A percentile compares a stretch with the other conserved stretches of the same genome.
Conservation (phyloP, 1,284 basidiomycete genomes). For the Sparassis latifolia region DNA sequence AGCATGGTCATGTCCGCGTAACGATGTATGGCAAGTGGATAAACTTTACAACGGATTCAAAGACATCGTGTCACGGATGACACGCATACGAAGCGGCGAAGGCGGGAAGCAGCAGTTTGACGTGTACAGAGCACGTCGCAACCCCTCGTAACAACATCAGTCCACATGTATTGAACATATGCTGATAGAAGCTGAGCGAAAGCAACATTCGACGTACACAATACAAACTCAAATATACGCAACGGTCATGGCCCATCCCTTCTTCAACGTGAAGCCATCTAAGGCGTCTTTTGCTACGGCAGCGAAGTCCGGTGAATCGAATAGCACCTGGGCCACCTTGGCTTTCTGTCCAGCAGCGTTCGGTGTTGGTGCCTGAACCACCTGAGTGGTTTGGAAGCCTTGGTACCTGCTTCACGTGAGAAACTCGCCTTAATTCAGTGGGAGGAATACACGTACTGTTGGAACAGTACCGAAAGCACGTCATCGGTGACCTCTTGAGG, state of each 20-base stretch:
- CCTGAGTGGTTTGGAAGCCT: conserved; percentile 67
- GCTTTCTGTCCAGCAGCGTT: conserved; percentile 52
- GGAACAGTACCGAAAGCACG: conserved; percentile 77
- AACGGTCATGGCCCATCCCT: conserved; percentile 77
- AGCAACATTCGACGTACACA: conserved; percentile 9
- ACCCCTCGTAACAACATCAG: too few species aligned
- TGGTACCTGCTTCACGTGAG: conserved; percentile 47
- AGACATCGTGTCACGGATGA: too few species aligned
- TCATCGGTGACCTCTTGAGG: conserved; percentile 79
- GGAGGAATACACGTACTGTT: conserved; percentile 56
- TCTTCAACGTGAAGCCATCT: conserved; percentile 75
- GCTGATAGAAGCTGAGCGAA: background rate
- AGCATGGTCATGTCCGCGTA: too few species aligned
- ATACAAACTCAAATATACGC: conserved; percentile 49
- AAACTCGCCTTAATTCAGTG: background rate
- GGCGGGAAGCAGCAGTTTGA: too few species aligned
- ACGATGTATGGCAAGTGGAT: too few species aligned
- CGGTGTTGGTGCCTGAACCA: conserved; percentile 59
- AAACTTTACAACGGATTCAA: too few species aligned
- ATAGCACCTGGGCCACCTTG: conserved; percentile 73
- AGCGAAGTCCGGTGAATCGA: conserved; percentile 69
- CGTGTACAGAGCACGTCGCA: too few species aligned
- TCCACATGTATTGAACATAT: background rate
- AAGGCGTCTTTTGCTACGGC: conserved; percentile 71
- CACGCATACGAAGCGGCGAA: too few species aligned